Conservation (phyloP, 1,139 yeast species). For the Wickerhamomyces sp. region DNA sequence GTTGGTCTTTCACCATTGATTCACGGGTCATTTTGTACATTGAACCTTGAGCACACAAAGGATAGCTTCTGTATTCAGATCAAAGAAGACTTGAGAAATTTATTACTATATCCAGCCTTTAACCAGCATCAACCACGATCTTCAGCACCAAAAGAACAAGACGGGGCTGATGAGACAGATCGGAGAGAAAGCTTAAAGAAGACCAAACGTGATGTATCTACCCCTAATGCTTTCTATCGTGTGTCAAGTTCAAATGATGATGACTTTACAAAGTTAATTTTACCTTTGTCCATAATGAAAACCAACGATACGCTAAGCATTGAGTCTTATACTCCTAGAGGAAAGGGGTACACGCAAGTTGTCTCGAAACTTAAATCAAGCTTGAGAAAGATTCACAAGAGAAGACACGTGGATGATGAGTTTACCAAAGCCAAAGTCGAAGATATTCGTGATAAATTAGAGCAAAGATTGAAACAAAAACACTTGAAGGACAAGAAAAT, state of each 20-base stretch:
- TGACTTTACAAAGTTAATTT: slow-evolving; percentile 1
- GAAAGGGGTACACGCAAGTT: slow-evolving; percentile 28
- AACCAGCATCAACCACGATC: slow-evolving; percentile 6
- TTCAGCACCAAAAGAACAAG: too few relatives aligned
- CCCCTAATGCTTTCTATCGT: slow-evolving; percentile 2
- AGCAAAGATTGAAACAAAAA: slow-evolving; percentile 15
- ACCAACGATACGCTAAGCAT: slow-evolving; percentile 1
- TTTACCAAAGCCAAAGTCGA: slow-evolving; percentile 8
- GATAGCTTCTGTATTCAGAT: slow-evolving; percentile 38
- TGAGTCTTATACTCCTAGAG: slow-evolving; percentile 25
- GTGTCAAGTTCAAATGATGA: background rate
- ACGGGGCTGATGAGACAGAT: too few relatives aligned
- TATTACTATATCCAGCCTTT: slow-evolving; percentile 33
- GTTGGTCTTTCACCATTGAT: slow-evolving; percentile 32
- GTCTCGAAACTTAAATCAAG: slow-evolving; percentile 1
- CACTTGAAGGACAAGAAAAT: slow-evolving; percentile 6
- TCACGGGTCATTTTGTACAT: slow-evolving; percentile 39
- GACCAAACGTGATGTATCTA: background rate
- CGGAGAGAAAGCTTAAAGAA: background rate
- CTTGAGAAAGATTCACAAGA: slow-evolving; percentile 3
- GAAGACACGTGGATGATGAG: slow-evolving; percentile 3
- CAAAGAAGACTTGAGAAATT: slow-evolving; percentile 25
- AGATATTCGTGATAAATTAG: slow-evolving; percentile 10
- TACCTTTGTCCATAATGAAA: slow-evolving; percentile 10
- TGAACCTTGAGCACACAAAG: slow-evolving; percentile 20